Evolutionary conservation across 179 eudicot genomes (phyloP).

Genomic region (Heliamphora pulchella): DNA sequence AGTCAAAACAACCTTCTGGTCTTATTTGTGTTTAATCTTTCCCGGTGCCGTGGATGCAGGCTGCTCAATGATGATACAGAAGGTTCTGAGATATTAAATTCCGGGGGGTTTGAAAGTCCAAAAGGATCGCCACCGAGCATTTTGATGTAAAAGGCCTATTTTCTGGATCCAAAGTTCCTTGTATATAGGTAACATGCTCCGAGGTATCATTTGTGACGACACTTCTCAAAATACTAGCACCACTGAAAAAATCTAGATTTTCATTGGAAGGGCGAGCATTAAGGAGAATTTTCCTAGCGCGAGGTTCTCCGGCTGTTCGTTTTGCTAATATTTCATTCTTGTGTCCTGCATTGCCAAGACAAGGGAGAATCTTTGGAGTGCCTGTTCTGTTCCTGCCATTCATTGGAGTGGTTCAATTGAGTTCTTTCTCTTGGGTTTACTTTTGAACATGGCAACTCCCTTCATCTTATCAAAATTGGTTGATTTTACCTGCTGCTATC

Average conservation of each 20-base stretch:
- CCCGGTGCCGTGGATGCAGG: background rate
- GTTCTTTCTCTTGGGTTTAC: background rate
- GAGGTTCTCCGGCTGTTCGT: background rate
- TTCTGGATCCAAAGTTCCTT: background rate
- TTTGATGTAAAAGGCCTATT: background rate
- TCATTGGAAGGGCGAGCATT: background rate
- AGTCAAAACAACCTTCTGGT: background rate
- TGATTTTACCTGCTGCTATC: background rate
- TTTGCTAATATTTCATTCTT: background rate
- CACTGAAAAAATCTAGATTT: background rate
- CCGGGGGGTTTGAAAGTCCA: background rate
- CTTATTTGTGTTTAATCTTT: background rate
- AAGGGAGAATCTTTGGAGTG: background rate
- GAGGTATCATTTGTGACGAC: background rate
- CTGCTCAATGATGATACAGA: conserved; percentile 5
- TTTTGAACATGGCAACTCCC: background rate
- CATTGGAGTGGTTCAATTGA: background rate
- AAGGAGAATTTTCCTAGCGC: background rate
- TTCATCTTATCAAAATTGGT: background rate
- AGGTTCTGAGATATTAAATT: background rate
- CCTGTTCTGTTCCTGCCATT: background rate
- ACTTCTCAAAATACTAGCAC: background rate
- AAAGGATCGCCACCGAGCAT: conserved; percentile 1
- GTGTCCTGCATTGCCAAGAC: background rate
- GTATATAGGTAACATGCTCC: background rate